Evolutionary conservation across 495 filamentous ascomycete genomes (phyloP).

Genomic region (Xylaria telfairii): DNA sequence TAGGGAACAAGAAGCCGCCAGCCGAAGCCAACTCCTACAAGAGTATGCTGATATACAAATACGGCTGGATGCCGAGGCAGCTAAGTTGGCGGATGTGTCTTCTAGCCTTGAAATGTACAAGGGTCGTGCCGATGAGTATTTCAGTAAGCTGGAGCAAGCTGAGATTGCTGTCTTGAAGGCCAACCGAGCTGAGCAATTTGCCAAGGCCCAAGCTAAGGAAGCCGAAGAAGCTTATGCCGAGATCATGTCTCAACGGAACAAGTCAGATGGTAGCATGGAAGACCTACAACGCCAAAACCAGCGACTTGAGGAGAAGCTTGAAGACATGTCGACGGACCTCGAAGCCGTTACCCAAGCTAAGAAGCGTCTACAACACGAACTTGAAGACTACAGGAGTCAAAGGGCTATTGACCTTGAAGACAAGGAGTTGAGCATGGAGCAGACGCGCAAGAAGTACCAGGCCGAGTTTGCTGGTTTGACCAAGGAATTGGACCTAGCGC

Average conservation of each 20-base stretch:
- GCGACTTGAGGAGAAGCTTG: slow-evolving; percentile 85
- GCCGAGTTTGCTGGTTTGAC: slow-evolving; percentile 86
- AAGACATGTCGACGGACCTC: slow-evolving; percentile 90
- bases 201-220: slow-evolving; percentile 84
- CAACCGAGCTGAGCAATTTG: slow-evolving; percentile 88
- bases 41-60: slow-evolving; percentile 96
- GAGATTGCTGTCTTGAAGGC: slow-evolving; percentile 96
- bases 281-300: slow-evolving; percentile 90
- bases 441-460: slow-evolving; percentile 97
- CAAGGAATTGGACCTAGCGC: slow-evolving; percentile 89
- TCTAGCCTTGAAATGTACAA: slow-evolving; percentile 91
- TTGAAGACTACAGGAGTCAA: slow-evolving; percentile 95
- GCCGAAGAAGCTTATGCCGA: slow-evolving; percentile 89
- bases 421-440: slow-evolving; percentile 94
- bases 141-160: slow-evolving; percentile 95
- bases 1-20: slow-evolving; percentile 82
- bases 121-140: slow-evolving; percentile 93
- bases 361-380: slow-evolving; percentile 94
- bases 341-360: slow-evolving; percentile 86
- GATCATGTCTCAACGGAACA: slow-evolving; percentile 90
- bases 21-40: slow-evolving; percentile 84
- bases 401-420: slow-evolving; percentile 96
- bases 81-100: slow-evolving; percentile 80
- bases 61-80: slow-evolving; percentile 85
- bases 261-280: slow-evolving; percentile 86